Evolutionary conservation across 257 asterid species (phyloP), one percentile per base, ranked within the genome.

Genomic region (Ilex asprella): DNA sequence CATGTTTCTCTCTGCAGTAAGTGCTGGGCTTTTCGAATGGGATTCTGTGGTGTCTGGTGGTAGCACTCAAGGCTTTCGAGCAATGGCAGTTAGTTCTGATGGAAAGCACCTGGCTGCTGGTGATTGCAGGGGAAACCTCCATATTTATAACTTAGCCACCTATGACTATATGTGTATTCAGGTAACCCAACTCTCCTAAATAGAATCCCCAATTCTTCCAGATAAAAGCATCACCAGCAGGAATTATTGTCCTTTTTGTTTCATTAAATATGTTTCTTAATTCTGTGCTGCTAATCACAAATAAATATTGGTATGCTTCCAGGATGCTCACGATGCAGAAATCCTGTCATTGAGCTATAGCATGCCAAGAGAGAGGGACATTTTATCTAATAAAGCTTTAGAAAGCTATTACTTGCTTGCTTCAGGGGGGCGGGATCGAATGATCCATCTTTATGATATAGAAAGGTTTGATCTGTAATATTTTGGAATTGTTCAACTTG

Each of bases 81-180:
- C 91, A 56, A 78, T 84, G 85, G 82, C 88, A 53, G 77, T 81
- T 59, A 86, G 89, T 76, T 79, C 91, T 57, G 87, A 84, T 69
- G 92, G 91, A 76, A 75, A 73, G 75, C 73, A 78, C 77, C 78
- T 86, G 67, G 91, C 87, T 63, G 87, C 87, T 64, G 91, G 95
- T 78, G 91, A 86, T 76, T 75, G 77, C 78, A 71, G 30, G 58
- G 95, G 95, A 74, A 79, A 82, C 75, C 73, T 86, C 67, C 91
- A 84, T 76, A 63, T 84, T 76, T 79, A 81, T 64, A 68, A 86
- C 71, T 63, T 86, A 31, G 39, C 56, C 58, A 74, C 85, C 30
- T 79, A 73, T 50, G 79, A 78, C 31, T 76, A 74, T 74, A 71
- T 60, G 52, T 79, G 73, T 81, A 78, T 84, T 65, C 76, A 81